These are phyloP conservation scores for Leccinum ambiguum DNA, from an alignment of 1,284 basidiomycete genomes.

Conservation along the genomic window DNA sequence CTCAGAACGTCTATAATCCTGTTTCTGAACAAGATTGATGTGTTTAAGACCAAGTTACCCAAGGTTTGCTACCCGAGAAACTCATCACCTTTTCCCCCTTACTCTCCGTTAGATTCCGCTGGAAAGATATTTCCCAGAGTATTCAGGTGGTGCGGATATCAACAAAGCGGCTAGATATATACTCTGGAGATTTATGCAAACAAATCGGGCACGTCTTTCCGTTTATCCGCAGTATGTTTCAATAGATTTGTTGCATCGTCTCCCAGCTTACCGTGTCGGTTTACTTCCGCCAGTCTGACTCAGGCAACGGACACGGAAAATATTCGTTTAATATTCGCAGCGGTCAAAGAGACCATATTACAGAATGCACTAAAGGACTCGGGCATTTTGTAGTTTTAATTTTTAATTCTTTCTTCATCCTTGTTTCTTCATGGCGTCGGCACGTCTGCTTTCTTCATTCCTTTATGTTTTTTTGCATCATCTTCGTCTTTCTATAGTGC, in stretches of 20 bases:
- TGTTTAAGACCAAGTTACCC: constrained; percentile 92
- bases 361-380: too few relatives aligned
- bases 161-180: constrained; percentile 99
- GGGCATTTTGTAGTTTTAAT: too few relatives aligned
- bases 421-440: too few relatives aligned
- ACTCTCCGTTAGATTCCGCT: constrained; percentile 64
- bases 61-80: constrained; percentile 46
- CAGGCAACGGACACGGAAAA: too few relatives aligned
- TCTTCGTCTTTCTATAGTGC: too few relatives aligned
- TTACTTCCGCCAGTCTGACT: too few relatives aligned
- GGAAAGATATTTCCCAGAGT: constrained; percentile 85
- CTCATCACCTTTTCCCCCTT: neutral
- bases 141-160: constrained; percentile 90
- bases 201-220: constrained; percentile 84
- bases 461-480: too few relatives aligned
- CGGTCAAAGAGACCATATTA: too few relatives aligned
- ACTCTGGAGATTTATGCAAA: constrained; percentile 95
- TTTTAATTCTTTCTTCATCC: too few relatives aligned
- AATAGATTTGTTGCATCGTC: neutral
- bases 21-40: constrained; percentile 95
- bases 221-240: constrained; percentile 88
- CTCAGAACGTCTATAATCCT: constrained; percentile 89
- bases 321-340: too few relatives aligned
- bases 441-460: too few relatives aligned
- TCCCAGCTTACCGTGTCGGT: too few relatives aligned